Evolutionary conservation across 345 rosid species (phyloP), one percentile per base, ranked within the genome.

Genomic region (Lumnitzera racemosa): DNA sequence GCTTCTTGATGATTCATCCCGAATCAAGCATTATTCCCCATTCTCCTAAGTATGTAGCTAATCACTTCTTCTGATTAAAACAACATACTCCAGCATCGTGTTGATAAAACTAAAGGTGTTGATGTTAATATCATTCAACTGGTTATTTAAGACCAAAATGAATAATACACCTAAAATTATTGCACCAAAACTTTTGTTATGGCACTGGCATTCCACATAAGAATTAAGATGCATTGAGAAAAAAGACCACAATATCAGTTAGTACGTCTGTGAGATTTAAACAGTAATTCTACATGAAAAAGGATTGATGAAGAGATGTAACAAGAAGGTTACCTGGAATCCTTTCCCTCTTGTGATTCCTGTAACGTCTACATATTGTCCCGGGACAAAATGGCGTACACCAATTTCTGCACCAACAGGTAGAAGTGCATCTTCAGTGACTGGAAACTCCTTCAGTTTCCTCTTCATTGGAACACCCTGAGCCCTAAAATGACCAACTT

Each of bases 291-390:
- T 17, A 58, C 5, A 47, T 14, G 47, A 31, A 15, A 47, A 47
- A 24, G 20, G 52, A 17, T n/a, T 46, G 8, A 41, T 17, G 55
- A 54, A 29, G 58, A 53, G 48, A 47, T n/a, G 13, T 5, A 36
- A 24, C 51, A 43, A 46, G 43, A 15, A 56, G 23, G 23, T 2
- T 20, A 90, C 99, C 96, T 84, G 90, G 73, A 90, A 94, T 51
- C 99, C 99, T 81, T 94, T 94, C 63, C 99, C 97, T 70, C 72
- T 81, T 14, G 97, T 80, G 70, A 86, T 94, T 74, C 97, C 95
- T 0, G 87, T 76, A 65, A 94, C 67, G 78, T 94, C 99, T 61
- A 94, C 87, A 47, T 67, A 81, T 51, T 94, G 96, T 53, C 97
- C 96, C 0, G 95, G 96, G 70, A 90, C 83, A 71, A 94, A 94